Conservation (phyloP, 148 eudicot species). For the Rheum nobile region DNA sequence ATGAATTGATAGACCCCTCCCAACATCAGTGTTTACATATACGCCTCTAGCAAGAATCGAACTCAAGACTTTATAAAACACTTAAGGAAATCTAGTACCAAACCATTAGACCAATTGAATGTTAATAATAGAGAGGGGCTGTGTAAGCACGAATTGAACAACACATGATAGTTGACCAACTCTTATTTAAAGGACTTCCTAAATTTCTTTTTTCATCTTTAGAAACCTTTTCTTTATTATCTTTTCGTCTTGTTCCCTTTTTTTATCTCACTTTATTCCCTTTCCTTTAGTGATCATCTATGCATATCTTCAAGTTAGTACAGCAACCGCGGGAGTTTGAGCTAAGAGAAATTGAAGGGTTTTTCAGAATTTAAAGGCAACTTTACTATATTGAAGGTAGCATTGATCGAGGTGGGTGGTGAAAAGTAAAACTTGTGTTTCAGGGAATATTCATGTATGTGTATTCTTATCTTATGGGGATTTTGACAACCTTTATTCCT, state of each 20-base stretch:
- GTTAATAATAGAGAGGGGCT: too few relatives aligned
- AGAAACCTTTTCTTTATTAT: neutral
- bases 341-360: neutral
- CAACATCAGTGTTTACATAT: too few relatives aligned
- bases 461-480: neutral
- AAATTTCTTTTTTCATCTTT: neutral
- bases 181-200: neutral
- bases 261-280: neutral
- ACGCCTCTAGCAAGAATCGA: too few relatives aligned
- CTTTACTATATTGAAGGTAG: neutral
- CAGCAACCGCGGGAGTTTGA: neutral
- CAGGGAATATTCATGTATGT: conserved; percentile 5
- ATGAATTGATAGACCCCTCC: too few relatives aligned
- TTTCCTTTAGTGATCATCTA: neutral
- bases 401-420: neutral
- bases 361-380: neutral
- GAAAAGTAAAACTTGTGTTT: conserved; percentile 5
- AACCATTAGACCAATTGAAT: too few relatives aligned
- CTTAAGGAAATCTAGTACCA: too few relatives aligned
- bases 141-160: neutral
- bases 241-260: neutral
- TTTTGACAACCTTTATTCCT: conserved; percentile 2
- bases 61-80: too few relatives aligned
- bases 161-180: neutral
- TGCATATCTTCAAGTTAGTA: neutral